A percentile compares a stretch with the other conserved stretches of the same genome.
Conservation (phyloP, 2,329 filamentous ascomycete species). For the Calonectria pauciramosa region DNA sequence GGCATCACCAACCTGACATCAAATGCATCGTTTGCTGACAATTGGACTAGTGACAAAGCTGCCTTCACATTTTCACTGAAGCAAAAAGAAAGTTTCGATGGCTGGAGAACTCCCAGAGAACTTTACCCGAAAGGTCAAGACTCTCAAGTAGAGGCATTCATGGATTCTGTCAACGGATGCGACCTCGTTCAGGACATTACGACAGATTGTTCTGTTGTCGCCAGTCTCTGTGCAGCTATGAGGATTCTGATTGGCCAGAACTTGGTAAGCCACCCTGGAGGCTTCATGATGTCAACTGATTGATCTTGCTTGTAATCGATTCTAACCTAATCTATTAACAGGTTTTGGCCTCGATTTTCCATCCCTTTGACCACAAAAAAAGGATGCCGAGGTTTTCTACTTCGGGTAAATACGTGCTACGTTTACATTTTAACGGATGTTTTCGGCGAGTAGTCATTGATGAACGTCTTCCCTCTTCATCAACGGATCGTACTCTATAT, state of each 20-base stretch:
- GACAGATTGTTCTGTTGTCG: conserved; percentile 97
- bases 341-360: conserved; percentile 80
- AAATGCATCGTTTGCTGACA: not conserved
- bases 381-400: conserved; percentile 74
- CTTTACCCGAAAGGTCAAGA: conserved; percentile 58
- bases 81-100: conserved; percentile 82
- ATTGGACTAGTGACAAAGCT: conserved; percentile 71
- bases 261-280: conserved; percentile 64
- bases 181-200: conserved; percentile 96
- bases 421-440: conserved; percentile 96
- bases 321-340: conserved; percentile 50
- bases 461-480: conserved; percentile 86
- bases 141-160: conserved; percentile 59
- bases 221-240: conserved; percentile 88
- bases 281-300: not conserved
- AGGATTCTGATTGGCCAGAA: conserved; percentile 77
- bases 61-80: conserved; percentile 79
- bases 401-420: conserved; percentile 91
- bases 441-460: conserved; percentile 90
- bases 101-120: conserved; percentile 85
- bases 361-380: conserved; percentile 76
- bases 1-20: conserved; percentile 43
- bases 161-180: conserved; percentile 70
- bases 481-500: conserved; percentile 81
- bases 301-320: not conserved